Conservation (phyloP, 1,139 yeast genomes). For the Scheffersomyces stambukii region DNA sequence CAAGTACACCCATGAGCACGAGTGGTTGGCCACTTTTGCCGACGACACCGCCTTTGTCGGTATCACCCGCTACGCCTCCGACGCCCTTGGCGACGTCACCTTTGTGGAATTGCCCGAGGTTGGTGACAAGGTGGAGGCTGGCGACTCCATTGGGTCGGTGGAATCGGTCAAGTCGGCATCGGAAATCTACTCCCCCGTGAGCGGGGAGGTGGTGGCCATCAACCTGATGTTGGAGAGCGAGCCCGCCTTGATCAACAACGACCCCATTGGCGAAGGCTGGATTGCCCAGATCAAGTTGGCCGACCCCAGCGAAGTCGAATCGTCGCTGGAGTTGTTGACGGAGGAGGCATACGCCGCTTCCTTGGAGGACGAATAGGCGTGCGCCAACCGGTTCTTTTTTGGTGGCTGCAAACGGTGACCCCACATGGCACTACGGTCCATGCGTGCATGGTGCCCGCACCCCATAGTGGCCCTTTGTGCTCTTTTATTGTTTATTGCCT, state of each 20-base stretch:
- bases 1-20: conserved; percentile 87
- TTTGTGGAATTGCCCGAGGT: conserved; percentile 85
- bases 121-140: conserved; percentile 60
- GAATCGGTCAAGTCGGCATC: conserved; percentile 94
- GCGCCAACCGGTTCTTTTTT: background rate
- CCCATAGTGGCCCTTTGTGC: conserved; percentile 1
- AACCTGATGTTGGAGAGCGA: conserved; percentile 62
- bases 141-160: conserved; percentile 87
- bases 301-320: conserved; percentile 24
- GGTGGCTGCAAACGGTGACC: background rate
- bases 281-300: conserved; percentile 68
- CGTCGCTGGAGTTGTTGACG: conserved; percentile 29
- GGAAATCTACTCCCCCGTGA: conserved; percentile 86
- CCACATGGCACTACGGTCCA: too few relatives aligned
- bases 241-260: conserved; percentile 79
- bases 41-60: conserved; percentile 87
- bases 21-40: conserved; percentile 85
- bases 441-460: background rate
- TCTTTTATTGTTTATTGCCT: background rate
- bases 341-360: conserved; percentile 63
- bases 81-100: conserved; percentile 97
- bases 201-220: conserved; percentile 71
- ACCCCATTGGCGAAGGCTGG: conserved; percentile 95
- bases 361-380: conserved; percentile 36
- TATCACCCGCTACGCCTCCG: conserved; percentile 92